phyloP scores from a whole-genome alignment of 352 stramenopile species.

The Phytophthora chlamydospora region DNA sequence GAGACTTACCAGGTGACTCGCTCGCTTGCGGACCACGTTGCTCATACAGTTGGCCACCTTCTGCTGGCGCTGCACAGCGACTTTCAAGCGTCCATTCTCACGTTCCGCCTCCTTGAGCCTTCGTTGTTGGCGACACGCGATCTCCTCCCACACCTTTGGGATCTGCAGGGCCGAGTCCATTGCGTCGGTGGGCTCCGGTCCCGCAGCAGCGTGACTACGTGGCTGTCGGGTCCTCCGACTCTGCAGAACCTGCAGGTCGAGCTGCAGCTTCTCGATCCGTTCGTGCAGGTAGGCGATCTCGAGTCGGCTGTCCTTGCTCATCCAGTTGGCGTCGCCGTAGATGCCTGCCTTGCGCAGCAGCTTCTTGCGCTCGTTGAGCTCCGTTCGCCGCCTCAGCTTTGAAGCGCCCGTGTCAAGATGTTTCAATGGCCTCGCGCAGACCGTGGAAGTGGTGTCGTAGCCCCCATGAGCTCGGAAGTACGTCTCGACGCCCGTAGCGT shows the following conservation, averaged over 20 bases:
- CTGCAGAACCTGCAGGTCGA: constrained; percentile 56
- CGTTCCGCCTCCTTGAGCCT: constrained; percentile 41
- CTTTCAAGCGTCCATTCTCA: constrained; percentile 50
- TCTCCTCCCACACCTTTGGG: constrained; percentile 38
- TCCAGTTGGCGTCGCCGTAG: constrained; percentile 37
- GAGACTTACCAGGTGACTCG: constrained; percentile 26
- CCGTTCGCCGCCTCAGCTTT: constrained; percentile 21
- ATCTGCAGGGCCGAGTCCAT: constrained; percentile 17
- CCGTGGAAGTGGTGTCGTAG: constrained; percentile 9
- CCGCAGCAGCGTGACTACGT: neutral
- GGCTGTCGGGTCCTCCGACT: constrained; percentile 24
- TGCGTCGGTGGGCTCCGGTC: constrained; percentile 2
- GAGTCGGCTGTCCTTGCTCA: constrained; percentile 50
- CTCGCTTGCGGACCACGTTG: constrained; percentile 32
- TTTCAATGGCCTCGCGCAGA: constrained; percentile 5
- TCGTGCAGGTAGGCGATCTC: constrained; percentile 73
- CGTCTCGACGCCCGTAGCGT: constrained; percentile 17
- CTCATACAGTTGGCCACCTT: constrained; percentile 27
- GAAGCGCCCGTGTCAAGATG: neutral
- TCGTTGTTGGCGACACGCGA: constrained; percentile 38
- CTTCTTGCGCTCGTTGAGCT: constrained; percentile 45
- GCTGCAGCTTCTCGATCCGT: constrained; percentile 64
- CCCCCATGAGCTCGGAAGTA: constrained; percentile 13
- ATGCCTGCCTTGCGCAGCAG: constrained; percentile 41
- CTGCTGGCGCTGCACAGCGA: constrained; percentile 46